Evolutionary conservation across 768 basidiomycete genomes (phyloP), one percentile per base, ranked within the genome.

Genomic region (Lactarius sp.): DNA sequence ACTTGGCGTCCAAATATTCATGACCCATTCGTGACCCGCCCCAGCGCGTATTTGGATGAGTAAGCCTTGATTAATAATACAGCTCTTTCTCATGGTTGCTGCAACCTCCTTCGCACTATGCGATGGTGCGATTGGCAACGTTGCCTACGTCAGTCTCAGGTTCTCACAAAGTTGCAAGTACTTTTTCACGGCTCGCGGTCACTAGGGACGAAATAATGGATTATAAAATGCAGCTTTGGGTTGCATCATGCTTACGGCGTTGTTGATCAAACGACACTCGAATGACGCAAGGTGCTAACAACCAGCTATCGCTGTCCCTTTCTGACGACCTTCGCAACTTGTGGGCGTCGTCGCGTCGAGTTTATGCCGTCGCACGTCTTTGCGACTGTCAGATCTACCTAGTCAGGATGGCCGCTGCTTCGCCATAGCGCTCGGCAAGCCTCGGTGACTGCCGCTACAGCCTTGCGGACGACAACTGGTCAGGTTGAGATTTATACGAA

Each of bases 11-110:
- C 34, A 44, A 34, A 31, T 36, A 4, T 53, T 44, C 34, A 44
- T 59, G 14, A 34, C 33, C 46, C 9, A 1, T 41, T 49, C 36
- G 20, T 51, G 41, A 16, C 27, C 34, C 12, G 10, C 16, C 54
- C 20, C 33, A 37, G 27, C 34, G 49, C 14, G 49, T 16, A n/a
- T 54, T 39, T 46, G 18, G 53, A 56, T 50, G 53, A 36, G 31
- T 34, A 33, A 42, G 41, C 34, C n/a, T 49, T 50, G 46, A 46
- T 44, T 56, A 44, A 60, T 60, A 60, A 56, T 39, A 60, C 33
- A 60, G n/a, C 49, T n/a, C 34, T 64, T 56, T 56, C 47, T 56
- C 42, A 60, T 56, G 54, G 52, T 51, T 55, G 22, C 22, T 44
- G 27, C 47, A 42, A 54, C 3, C 39, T 10, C 4, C 27, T 55